Evolutionary conservation across 768 basidiomycete species (phyloP).

Genomic region (Termitomyces eurrhizus): DNA sequence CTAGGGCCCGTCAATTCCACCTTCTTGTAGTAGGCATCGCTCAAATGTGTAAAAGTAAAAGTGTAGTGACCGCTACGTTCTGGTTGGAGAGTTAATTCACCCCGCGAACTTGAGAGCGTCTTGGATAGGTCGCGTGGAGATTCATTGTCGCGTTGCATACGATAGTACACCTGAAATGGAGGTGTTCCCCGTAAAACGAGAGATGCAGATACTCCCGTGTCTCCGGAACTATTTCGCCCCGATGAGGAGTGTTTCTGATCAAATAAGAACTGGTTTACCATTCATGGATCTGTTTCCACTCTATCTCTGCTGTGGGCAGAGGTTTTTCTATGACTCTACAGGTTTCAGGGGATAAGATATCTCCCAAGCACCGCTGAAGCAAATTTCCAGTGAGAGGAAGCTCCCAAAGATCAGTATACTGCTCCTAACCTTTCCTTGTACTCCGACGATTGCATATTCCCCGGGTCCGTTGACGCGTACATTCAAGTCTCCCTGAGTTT

Average conservation of each 20-base stretch:
- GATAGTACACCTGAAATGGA: slow-evolving; percentile 84
- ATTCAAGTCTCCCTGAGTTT: slow-evolving; percentile 45
- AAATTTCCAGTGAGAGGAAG: slow-evolving; percentile 9
- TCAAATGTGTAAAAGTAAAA: slow-evolving; percentile 75
- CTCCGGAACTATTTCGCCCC: slow-evolving; percentile 60
- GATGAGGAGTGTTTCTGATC: not conserved
- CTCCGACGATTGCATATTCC: slow-evolving; percentile 66
- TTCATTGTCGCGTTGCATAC: slow-evolving; percentile 67
- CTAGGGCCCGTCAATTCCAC: slow-evolving; percentile 70
- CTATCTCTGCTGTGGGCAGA: slow-evolving; percentile 76
- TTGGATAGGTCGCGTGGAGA: slow-evolving; percentile 53
- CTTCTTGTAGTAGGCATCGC: slow-evolving; percentile 81
- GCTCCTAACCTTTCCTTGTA: slow-evolving; percentile 60
- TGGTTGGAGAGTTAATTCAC: slow-evolving; percentile 81
- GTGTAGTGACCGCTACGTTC: slow-evolving; percentile 86
- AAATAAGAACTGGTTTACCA: slow-evolving; percentile 46
- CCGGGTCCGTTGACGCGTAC: slow-evolving; percentile 63
- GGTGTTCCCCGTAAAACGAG: slow-evolving; percentile 85
- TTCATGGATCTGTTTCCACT: slow-evolving; percentile 88
- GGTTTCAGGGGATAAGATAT: slow-evolving; percentile 77
- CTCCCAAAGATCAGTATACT: not conserved
- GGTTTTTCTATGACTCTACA: slow-evolving; percentile 77
- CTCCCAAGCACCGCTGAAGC: slow-evolving; percentile 68
- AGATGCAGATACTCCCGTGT: slow-evolving; percentile 86
- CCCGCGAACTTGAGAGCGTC: slow-evolving; percentile 65